Conservation (phyloP, 1,284 basidiomycete genomes). For the Microbotryum saponariae region DNA sequence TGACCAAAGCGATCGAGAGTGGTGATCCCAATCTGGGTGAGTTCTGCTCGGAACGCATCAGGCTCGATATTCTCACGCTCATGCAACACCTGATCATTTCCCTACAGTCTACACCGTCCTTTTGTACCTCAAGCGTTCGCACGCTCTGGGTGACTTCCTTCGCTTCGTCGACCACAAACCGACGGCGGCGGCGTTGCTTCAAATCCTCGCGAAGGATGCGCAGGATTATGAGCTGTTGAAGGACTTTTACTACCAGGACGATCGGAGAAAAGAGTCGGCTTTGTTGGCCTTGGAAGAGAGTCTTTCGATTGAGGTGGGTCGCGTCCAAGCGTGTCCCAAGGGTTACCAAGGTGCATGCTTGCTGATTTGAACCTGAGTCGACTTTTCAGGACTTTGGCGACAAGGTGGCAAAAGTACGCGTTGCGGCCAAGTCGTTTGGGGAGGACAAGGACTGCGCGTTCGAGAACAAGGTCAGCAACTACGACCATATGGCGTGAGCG, state of each 20-base stretch:
- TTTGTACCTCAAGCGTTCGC: constrained; percentile 69
- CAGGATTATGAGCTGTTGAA: constrained; percentile 76
- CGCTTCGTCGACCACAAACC: constrained; percentile 78
- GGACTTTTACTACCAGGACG: constrained; percentile 98
- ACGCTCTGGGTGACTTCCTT: constrained; percentile 89
- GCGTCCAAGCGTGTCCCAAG: constrained; percentile 32
- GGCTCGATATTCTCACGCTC: too few relatives aligned
- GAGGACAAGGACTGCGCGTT: constrained; percentile 86
- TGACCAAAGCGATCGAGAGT: constrained; percentile 84
- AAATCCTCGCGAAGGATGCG: constrained; percentile 72
- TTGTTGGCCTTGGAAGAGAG: constrained; percentile 65
- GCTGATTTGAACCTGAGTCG: neutral
- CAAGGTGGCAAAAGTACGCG: constrained; percentile 62
- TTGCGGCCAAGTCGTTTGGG: constrained; percentile 82
- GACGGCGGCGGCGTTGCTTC: constrained; percentile 65
- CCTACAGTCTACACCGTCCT: constrained; percentile 82
- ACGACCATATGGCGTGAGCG: constrained; percentile 2
- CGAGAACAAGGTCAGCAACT: constrained; percentile 67
- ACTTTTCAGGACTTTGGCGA: constrained; percentile 56
- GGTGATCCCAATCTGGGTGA: constrained; percentile 89
- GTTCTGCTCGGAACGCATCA: constrained; percentile 22
- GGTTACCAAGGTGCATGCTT: neutral
- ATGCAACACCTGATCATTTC: too few relatives aligned
- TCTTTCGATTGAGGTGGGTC: constrained; percentile 49
- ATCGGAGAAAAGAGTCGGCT: constrained; percentile 84